Base-by-base conservation (phyloP, 805 yeast genomes). In the Candida chilensis region DNA sequence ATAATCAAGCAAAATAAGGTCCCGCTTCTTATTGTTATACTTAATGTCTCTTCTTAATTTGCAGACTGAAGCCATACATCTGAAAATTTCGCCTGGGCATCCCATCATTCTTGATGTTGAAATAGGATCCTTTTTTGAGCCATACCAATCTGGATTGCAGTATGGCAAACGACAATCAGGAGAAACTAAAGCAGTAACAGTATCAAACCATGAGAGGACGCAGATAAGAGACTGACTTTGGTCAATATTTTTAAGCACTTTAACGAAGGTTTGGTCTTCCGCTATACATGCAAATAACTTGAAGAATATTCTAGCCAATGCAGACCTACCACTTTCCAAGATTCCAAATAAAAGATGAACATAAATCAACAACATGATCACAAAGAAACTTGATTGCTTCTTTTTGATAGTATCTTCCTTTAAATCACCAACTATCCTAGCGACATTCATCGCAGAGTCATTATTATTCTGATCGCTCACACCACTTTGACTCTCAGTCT, bases 181-280 rank as follows among this genome's bases (percentile, higher is more conserved):
- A 1, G 77, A 68, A 2, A 67, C 71, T 10, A 73, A 50, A 1
- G 78, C 74, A 17, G 71, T 52, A 4, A 72, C 67, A 1, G 78
- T 72, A 38, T 73, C 79, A 43, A 67, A 72, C 79, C 79, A 73
- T 1, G 76, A 64, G 11, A 73, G 42, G n/a, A 69, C 72, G 20
- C 64, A 62, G 5, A 70, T 64, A 17, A 68, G 51, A 1, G 71
- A 49, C 5, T 69, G 67, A 5, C 67, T 57, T 35, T 71, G 73
- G 39, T 67, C 70, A 14, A 68, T 70, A 26, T 55, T 60, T 14
- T 59, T 60, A 38, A 67, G 42, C 15, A 66, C 61, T 4, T 54
- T 39, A 20, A 53, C 46, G 48, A 67, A 68, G n/a, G 63, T 57
- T 14, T 48, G 43, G 35, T 71, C 72, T 29, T 57, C 54, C 14